Percentiles rank a stretch among this genome's conserved stretches.
phyloP scores from a whole-genome alignment of 2,329 filamentous ascomycete genomes.

The Fusarium aywerte region DNA sequence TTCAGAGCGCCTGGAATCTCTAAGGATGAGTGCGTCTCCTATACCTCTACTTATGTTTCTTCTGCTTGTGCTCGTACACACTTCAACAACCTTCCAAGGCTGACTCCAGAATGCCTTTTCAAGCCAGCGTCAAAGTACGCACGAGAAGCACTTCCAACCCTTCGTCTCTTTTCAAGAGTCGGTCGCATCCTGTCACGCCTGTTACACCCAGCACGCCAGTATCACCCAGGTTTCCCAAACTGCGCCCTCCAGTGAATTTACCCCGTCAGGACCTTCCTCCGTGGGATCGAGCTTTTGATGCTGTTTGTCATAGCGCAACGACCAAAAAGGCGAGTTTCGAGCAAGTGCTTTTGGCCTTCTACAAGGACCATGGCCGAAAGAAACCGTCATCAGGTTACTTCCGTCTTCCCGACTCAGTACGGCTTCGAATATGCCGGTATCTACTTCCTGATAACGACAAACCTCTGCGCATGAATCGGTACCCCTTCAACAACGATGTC shows the following conservation, averaged over 20 bases:
- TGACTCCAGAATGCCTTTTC: conserved; percentile 17
- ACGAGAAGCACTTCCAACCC: conserved; percentile 32
- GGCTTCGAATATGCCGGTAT: conserved; percentile 46
- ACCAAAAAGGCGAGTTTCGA: conserved; percentile 23
- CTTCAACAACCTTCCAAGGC: neutral
- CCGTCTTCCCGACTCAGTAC: conserved; percentile 43
- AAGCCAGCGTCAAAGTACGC: conserved; percentile 24
- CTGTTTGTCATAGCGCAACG: conserved; percentile 48
- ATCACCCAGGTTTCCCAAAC: neutral
- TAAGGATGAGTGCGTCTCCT: conserved; percentile 35
- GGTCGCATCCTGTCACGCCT: conserved; percentile 18
- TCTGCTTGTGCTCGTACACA: neutral
- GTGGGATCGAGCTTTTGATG: conserved; percentile 53
- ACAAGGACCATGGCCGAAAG: conserved; percentile 25
- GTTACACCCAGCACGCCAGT: neutral
- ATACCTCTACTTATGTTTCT: neutral
- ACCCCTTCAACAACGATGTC: conserved; percentile 43
- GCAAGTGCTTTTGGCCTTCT: conserved; percentile 40
- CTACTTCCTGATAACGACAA: conserved; percentile 39
- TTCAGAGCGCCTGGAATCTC: conserved; percentile 22
- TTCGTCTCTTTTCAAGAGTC: neutral
- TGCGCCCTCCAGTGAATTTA: neutral
- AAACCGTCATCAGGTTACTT: conserved; percentile 31
- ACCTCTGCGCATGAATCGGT: conserved; percentile 48
- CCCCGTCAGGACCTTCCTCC: conserved; percentile 42